Evolutionary conservation across 1,284 basidiomycete genomes (phyloP), one percentile per base, ranked within the genome.

Genomic region (Cryptococcus sp.): DNA sequence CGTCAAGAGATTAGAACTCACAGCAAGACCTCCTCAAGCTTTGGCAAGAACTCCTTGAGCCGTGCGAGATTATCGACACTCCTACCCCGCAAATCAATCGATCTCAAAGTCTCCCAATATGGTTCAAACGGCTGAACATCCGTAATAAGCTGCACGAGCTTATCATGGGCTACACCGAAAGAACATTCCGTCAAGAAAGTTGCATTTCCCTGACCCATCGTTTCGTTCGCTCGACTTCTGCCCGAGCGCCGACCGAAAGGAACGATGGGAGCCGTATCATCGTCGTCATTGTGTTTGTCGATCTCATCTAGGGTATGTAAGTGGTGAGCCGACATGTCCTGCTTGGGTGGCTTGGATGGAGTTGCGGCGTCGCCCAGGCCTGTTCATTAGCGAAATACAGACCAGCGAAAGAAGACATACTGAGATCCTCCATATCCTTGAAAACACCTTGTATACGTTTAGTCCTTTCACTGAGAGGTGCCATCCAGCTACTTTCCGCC

Each of bases 81-180:
- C 71, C 87, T 87, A 47, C 79, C 78, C 36, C 85, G 85, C 61
- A 98, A 77, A 69, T 98, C 85, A 60, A 98, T 85, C 14, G 77
- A 75, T 50, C 70, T 78, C 58, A 98, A 76, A 44, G 83, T 79
- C 62, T 97, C 91, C 94, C 94, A 98, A 70, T 91, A 82, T 16
- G 92, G 91, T 69, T 93, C 89, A 76, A 91, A 97, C 1, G 93
- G 91, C 69, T 93, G 87, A 13, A 93, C 85, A 66, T 98, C 93
- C 40, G 93, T 98, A 66, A 98, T 90, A 57, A 91, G 83, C 72
- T 91, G 83, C 1, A 98, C 86, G 2, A 98, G 82, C 43, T 84
- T 83, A 72, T 97, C 93, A 66, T 90, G 88, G 9, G 91, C 83
- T 25, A 97, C 85, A 18, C 84, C 89, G 70, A 98, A 98, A 24